phyloP scores from a whole-genome alignment of 768 basidiomycete species.

The Tricholomella constricta region DNA sequence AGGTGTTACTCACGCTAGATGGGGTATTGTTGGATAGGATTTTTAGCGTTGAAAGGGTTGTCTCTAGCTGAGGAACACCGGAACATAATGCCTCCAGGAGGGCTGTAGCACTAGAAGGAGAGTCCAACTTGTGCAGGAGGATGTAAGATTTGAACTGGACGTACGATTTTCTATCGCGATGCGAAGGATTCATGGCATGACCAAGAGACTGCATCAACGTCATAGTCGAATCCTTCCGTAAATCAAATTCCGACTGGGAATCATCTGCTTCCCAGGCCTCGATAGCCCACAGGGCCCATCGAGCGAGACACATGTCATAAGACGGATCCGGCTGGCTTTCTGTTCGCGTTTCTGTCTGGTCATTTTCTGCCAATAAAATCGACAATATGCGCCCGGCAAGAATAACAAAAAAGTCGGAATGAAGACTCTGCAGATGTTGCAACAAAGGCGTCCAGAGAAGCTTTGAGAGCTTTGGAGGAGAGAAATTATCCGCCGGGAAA shows the following conservation, averaged over 20 bases:
- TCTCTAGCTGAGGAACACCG: constrained; percentile 35
- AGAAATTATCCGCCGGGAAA: constrained; percentile 41
- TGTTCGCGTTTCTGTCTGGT: constrained; percentile 7
- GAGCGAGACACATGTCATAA: constrained; percentile 61
- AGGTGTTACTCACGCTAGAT: constrained; percentile 19
- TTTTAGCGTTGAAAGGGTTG: constrained; percentile 24
- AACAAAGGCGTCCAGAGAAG: constrained; percentile 70
- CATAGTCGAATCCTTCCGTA: constrained; percentile 48
- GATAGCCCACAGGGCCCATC: constrained; percentile 69
- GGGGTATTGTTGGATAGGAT: constrained; percentile 15
- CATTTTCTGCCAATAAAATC: constrained; percentile 25
- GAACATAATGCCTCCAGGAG: constrained; percentile 45
- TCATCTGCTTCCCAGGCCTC: constrained; percentile 38
- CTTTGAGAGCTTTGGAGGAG: constrained; percentile 54
- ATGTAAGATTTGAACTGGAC: constrained; percentile 1
- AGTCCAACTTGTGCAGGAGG: neutral
- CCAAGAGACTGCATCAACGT: constrained; percentile 51
- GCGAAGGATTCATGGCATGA: constrained; percentile 28
- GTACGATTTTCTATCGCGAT: constrained; percentile 36
- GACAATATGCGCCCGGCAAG: constrained; percentile 50
- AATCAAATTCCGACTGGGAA: constrained; percentile 34
- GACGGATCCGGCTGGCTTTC: constrained; percentile 37
- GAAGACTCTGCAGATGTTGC: constrained; percentile 53
- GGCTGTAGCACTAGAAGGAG: constrained; percentile 20
- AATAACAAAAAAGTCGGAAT: constrained; percentile 52